Conservation (phyloP, 148 eudicot species). For the Cornus suecica region DNA sequence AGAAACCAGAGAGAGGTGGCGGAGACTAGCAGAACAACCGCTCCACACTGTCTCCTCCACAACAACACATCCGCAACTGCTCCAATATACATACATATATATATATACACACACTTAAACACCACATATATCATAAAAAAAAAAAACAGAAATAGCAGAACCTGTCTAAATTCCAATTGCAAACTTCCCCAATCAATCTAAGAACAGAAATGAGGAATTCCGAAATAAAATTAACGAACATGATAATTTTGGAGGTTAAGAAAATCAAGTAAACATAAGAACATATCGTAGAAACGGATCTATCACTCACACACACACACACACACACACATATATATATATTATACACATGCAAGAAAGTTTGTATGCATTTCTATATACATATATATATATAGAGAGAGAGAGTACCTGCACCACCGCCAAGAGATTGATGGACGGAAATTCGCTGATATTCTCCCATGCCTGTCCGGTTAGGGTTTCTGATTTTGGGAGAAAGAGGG, state of each 20-base stretch:
- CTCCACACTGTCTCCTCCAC: slow-evolving; percentile 64
- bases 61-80: slow-evolving; percentile 82
- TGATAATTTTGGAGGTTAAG: neutral
- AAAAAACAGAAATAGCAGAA: neutral
- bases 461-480: slow-evolving; percentile 40
- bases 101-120: neutral
- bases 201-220: neutral
- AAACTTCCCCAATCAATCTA: neutral
- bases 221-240: too few relatives aligned
- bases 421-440: slow-evolving; percentile 76
- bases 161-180: neutral
- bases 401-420: slow-evolving; percentile 67
- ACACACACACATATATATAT: neutral
- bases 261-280: too few relatives aligned
- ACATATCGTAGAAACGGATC: slow-evolving; percentile 5
- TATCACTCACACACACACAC: neutral
- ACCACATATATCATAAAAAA: too few relatives aligned
- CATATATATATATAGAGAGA: neutral
- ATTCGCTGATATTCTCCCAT: slow-evolving; percentile 64
- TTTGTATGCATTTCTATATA: neutral
- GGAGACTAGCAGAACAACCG: slow-evolving; percentile 39
- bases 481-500: neutral
- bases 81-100: neutral
- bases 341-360: neutral
- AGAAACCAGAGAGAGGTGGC: slow-evolving; percentile 68